phyloP scores from a whole-genome alignment of 345 rosid species.

The Viola odorata region DNA sequence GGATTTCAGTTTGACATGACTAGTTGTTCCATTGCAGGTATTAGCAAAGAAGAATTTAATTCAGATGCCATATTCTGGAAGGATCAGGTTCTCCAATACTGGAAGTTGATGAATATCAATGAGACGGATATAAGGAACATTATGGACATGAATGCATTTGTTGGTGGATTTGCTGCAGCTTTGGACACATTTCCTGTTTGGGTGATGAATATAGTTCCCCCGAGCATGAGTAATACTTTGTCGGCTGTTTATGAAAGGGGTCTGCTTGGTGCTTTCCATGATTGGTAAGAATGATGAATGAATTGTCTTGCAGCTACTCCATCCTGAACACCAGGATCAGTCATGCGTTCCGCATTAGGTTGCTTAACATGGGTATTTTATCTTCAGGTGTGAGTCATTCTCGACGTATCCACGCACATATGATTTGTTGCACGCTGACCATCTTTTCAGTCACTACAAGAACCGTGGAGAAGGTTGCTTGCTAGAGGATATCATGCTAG shows the following conservation, averaged over 20 bases:
- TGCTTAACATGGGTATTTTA: conserved; percentile 3
- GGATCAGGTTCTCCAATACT: conserved; percentile 59
- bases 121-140: conserved; percentile 57
- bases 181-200: conserved; percentile 62
- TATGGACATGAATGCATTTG: conserved; percentile 86
- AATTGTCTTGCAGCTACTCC: conserved; percentile 5
- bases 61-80: conserved; percentile 65
- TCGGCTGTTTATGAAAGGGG: conserved; percentile 72
- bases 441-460: conserved; percentile 56
- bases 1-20: not conserved
- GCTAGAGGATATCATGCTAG: conserved; percentile 80
- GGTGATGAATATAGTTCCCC: conserved; percentile 92
- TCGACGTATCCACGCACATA: conserved; percentile 92
- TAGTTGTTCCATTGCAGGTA: conserved; percentile 37
- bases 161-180: conserved; percentile 78
- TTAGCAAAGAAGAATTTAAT: conserved; percentile 52
- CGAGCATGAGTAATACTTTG: conserved; percentile 60
- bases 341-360: not conserved
- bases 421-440: conserved; percentile 72
- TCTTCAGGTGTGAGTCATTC: conserved; percentile 83
- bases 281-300: conserved; percentile 52
- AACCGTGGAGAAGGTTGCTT: conserved; percentile 52
- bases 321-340: not conserved
- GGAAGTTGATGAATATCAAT: conserved; percentile 59
- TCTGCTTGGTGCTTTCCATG: conserved; percentile 72